Evolutionary conservation across 495 filamentous ascomycete species (phyloP).

Genomic region (Podospora anserina): DNA sequence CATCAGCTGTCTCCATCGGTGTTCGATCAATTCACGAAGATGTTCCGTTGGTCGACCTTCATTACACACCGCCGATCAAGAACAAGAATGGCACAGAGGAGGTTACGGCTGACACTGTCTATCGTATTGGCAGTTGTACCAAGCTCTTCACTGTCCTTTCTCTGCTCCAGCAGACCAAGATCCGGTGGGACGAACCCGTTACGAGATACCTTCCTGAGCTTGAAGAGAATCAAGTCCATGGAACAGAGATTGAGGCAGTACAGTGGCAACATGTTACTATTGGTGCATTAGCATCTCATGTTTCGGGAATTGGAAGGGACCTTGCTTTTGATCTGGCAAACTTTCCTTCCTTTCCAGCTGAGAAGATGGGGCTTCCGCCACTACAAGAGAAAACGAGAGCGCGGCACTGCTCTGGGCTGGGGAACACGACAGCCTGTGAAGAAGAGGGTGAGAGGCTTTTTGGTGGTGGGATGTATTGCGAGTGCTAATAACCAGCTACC

Average conservation of each 20-base stretch:
- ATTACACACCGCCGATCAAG: neutral
- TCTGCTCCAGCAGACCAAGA: constrained; percentile 1
- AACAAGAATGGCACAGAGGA: constrained; percentile 1
- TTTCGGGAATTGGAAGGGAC: constrained; percentile 10
- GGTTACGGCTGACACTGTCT: constrained; percentile 4
- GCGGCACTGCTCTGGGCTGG: neutral
- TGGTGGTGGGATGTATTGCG: too few species aligned
- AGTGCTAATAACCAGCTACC: neutral
- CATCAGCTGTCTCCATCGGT: constrained; percentile 4
- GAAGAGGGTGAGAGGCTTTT: neutral
- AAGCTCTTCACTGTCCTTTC: constrained; percentile 5
- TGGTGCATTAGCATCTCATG: constrained; percentile 2
- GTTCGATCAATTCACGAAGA: constrained; percentile 8
- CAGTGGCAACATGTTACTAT: neutral
- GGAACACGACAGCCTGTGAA: neutral
- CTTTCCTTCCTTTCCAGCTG: neutral
- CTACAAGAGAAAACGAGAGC: neutral
- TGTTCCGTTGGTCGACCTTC: neutral
- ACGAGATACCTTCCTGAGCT: constrained; percentile 6
- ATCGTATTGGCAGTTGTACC: constrained; percentile 1
- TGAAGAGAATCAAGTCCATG: neutral
- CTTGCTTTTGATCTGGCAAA: neutral
- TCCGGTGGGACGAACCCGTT: constrained; percentile 2
- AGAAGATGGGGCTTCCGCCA: neutral
- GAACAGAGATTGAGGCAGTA: constrained; percentile 2